phyloP scores from a whole-genome alignment of 2,329 filamentous ascomycete species.

The Fusarium lyarnte region DNA sequence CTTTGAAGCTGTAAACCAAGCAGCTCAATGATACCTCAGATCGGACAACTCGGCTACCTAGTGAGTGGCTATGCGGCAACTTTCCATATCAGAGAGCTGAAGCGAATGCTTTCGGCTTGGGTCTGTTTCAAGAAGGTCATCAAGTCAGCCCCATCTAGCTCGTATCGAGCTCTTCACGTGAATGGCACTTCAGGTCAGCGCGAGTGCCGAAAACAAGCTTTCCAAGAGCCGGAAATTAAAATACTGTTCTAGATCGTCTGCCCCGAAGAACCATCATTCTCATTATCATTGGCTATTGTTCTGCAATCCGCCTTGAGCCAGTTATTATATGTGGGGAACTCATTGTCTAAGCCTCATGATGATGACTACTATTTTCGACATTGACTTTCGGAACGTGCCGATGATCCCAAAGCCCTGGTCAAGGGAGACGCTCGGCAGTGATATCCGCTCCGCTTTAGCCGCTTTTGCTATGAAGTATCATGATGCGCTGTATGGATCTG shows the following conservation, averaged over 20 bases:
- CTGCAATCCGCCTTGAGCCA: neutral
- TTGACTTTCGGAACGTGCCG: neutral
- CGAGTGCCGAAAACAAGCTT: neutral
- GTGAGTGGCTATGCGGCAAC: rapidly evolving
- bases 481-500: neutral
- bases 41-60: neutral
- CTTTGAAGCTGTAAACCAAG: neutral
- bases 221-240: neutral
- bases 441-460: neutral
- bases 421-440: neutral
- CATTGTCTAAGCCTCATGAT: neutral
- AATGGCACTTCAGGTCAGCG: neutral
- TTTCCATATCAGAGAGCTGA: rapidly evolving
- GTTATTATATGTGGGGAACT: neutral
- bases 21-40: neutral
- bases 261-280: rapidly evolving
- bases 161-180: neutral
- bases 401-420: neutral
- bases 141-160: neutral
- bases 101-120: neutral
- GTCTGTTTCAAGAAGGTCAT: neutral
- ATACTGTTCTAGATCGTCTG: neutral
- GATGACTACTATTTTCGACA: neutral
- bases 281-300: rapidly evolving
- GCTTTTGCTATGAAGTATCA: neutral